phyloP scores from a whole-genome alignment of 2,329 filamentous ascomycete species.

The Cytospora piceae region DNA sequence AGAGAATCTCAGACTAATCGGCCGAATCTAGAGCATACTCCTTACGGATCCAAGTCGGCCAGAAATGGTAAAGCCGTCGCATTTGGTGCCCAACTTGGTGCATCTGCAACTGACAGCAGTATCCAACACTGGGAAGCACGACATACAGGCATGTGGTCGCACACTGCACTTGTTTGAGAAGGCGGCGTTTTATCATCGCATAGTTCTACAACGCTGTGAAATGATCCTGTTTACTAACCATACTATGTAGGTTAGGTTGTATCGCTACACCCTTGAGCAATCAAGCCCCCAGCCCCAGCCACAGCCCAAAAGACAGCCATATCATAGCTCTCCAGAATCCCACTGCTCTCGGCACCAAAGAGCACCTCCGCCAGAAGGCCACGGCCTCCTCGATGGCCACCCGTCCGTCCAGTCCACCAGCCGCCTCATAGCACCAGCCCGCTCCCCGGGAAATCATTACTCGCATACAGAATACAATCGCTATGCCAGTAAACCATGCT shows the following conservation, averaged over 20 bases:
- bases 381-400: background rate
- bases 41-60: background rate
- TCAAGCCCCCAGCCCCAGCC: background rate
- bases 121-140: background rate
- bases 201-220: background rate
- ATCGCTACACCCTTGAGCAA: background rate
- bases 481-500: slow-evolving; percentile 12
- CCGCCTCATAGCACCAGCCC: background rate
- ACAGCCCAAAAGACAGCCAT: background rate
- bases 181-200: background rate
- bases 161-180: background rate
- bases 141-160: background rate
- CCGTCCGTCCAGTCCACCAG: background rate
- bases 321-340: background rate
- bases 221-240: background rate
- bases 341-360: background rate
- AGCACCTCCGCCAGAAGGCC: background rate
- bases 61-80: background rate
- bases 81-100: background rate
- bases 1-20: background rate
- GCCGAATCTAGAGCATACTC: background rate
- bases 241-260: background rate
- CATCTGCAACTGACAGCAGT: background rate
- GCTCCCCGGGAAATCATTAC: slow-evolving; percentile 6
- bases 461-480: slow-evolving; percentile 13